Evolutionary conservation across 129 eudicot genomes (phyloP).

Genomic region (Silybum marianum): DNA sequence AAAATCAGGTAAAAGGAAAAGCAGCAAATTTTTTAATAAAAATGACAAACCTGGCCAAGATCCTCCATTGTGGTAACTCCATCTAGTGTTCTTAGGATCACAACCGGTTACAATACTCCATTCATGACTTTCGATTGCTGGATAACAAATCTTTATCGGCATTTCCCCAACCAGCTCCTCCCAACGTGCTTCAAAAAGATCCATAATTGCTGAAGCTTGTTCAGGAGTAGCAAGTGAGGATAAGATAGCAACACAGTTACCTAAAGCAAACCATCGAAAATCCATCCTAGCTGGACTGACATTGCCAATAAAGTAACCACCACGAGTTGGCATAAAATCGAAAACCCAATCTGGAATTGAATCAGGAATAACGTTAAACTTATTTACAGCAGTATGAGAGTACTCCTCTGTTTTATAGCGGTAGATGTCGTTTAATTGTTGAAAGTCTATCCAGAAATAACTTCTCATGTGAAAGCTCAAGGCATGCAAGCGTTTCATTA

Average conservation of each 20-base stretch:
- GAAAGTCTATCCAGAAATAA: slow-evolving; percentile 86
- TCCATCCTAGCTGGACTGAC: slow-evolving; percentile 94
- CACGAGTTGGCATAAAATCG: slow-evolving; percentile 80
- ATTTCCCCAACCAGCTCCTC: slow-evolving; percentile 79
- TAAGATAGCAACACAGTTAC: slow-evolving; percentile 75
- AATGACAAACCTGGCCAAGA: slow-evolving; percentile 80
- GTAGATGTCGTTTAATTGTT: slow-evolving; percentile 70
- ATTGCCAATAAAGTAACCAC: slow-evolving; percentile 82
- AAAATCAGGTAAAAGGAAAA: neutral
- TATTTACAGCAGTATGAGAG: slow-evolving; percentile 83
- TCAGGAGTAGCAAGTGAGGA: slow-evolving; percentile 79
- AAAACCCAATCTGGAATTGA: slow-evolving; percentile 89
- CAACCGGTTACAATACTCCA: slow-evolving; percentile 81
- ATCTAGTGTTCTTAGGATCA: slow-evolving; percentile 83
- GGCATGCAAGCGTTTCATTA: slow-evolving; percentile 70
- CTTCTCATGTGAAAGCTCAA: slow-evolving; percentile 81
- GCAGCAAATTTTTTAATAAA: neutral
- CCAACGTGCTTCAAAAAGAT: slow-evolving; percentile 80
- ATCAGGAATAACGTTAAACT: slow-evolving; percentile 82
- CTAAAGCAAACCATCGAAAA: slow-evolving; percentile 79
- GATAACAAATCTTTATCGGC: slow-evolving; percentile 73
- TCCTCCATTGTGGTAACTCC: slow-evolving; percentile 93
- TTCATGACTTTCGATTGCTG: slow-evolving; percentile 73
- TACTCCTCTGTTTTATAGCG: slow-evolving; percentile 84
- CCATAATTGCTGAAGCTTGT: slow-evolving; percentile 82